Base-by-base conservation (phyloP, 2,329 filamentous ascomycete genomes). In the Aureobasidium vineae region DNA sequence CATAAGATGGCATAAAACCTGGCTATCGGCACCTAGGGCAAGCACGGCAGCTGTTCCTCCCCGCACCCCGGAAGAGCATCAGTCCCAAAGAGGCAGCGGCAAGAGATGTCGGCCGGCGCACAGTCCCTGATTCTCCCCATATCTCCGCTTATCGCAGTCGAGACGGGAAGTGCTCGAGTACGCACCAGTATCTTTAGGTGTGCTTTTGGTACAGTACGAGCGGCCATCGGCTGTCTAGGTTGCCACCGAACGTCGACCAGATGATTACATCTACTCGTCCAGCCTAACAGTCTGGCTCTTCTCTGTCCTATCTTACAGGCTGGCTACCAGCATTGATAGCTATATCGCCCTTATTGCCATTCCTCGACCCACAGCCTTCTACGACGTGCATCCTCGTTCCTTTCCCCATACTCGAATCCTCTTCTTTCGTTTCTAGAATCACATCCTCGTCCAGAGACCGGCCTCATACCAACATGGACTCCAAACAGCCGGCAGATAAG, bases 81-180 rank as follows among this genome's bases (percentile, higher is more conserved):
- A 6, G 23, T 63, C 59, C 59, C 36, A 63, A 52, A 50, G 45
- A 31, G 45, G 59, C 21, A 63, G 45, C 43, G 45, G 45, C 59
- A 63, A 50, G 59, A 63, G 59, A 63, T 61, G 38, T 31, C 10
- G 49, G 41, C 13, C 43, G 31, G 41, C 10, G 57, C 57, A 61
- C 57, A 61, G 31, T 47, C 57, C 56, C 41, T 38, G 23, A 10
- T 23, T 13, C n/a, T 16, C 45, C 8, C 45, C 45, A 63, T 61
- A 38, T 49, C 59, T 63, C 59, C 59, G 59, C 59, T 63, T 63
- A 63, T 63, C 59, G 59, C n/a, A 63, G 57, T 61, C 41, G 41
- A 61, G 43, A 61, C 57, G 41, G 31, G 43, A 47, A 4, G 31
- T 61, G 49, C 43, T 38, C 43, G 33, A 4, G 31, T 61, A 61